Percentiles rank a stretch among this genome's conserved stretches.
Evolutionary conservation across 2,329 filamentous ascomycete genomes (phyloP).

Genomic region (Ophiocordyceps unilateralis): DNA sequence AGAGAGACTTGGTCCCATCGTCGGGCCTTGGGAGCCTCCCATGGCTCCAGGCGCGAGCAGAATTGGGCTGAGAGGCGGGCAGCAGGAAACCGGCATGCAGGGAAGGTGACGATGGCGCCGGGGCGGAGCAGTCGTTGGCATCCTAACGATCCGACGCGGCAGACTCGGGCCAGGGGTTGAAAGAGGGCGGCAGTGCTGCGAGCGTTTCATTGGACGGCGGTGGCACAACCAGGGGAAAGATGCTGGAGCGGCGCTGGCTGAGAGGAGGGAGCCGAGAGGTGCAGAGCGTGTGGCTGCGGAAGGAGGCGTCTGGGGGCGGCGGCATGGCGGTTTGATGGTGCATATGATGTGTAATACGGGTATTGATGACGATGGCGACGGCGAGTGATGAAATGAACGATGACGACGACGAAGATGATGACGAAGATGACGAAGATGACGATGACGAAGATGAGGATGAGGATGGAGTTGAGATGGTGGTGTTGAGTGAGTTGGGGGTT

Average conservation of each 20-base stretch:
- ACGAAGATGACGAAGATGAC: neutral
- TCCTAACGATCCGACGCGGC: neutral
- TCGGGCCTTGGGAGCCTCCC: neutral
- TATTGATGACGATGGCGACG: neutral
- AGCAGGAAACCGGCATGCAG: too few species aligned
- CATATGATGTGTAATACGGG: neutral
- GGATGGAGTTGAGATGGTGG: too few species aligned
- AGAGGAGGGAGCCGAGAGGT: neutral
- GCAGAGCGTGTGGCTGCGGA: neutral
- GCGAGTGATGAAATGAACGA: neutral
- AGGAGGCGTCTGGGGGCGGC: neutral
- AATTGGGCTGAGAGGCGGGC: too few species aligned
- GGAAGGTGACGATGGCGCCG: too few species aligned
- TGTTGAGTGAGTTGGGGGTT: too few species aligned
- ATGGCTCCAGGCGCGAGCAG: neutral
- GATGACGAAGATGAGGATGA: neutral
- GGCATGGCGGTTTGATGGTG: neutral
- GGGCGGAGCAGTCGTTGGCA: neutral
- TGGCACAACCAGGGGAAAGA: too few species aligned
- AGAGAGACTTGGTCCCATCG: neutral
- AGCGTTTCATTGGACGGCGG: too few species aligned
- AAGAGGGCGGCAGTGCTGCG: too few species aligned
- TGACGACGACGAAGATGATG: neutral
- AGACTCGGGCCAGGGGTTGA: neutral
- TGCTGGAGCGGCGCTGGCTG: neutral